phyloP scores from a whole-genome alignment of 768 basidiomycete genomes.

The Thelephora ganbajun region DNA sequence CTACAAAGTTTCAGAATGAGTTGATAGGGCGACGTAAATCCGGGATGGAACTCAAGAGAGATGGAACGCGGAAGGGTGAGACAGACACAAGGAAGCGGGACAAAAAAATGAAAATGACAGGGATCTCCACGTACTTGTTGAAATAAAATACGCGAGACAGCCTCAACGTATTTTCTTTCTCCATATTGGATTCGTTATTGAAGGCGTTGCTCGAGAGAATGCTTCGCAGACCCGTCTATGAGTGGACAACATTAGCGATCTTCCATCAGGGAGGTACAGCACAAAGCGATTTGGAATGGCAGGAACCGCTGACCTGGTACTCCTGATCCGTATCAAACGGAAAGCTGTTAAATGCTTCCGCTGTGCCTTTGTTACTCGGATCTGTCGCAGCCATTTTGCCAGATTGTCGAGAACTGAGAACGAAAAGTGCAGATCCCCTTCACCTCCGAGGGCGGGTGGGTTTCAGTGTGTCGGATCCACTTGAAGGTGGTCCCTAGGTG shows the following conservation, averaged over 20 bases:
- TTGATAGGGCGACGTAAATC: too few relatives aligned
- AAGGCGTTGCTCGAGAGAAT: constrained; percentile 32
- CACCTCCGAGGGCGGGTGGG: neutral
- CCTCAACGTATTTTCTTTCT: constrained; percentile 33
- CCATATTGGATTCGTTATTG: constrained; percentile 21
- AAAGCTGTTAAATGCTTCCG: constrained; percentile 26
- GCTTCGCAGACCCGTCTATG: constrained; percentile 53
- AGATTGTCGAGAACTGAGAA: neutral
- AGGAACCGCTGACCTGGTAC: constrained; percentile 36
- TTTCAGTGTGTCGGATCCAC: neutral
- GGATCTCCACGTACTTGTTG: constrained; percentile 30
- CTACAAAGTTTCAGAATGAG: constrained; percentile 16
- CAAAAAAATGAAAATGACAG: neutral
- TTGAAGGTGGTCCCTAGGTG: neutral
- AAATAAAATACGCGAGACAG: constrained; percentile 60
- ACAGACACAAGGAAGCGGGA: neutral
- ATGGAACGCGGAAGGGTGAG: neutral
- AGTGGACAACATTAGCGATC: neutral
- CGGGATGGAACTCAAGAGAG: too few relatives aligned
- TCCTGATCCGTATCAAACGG: constrained; percentile 42
- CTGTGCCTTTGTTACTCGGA: neutral
- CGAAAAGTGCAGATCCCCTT: neutral
- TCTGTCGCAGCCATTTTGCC: neutral
- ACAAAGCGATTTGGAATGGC: too few relatives aligned
- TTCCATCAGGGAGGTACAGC: neutral